phyloP scores from a whole-genome alignment of 441 rosid species.

The Isatis lusitanica region DNA sequence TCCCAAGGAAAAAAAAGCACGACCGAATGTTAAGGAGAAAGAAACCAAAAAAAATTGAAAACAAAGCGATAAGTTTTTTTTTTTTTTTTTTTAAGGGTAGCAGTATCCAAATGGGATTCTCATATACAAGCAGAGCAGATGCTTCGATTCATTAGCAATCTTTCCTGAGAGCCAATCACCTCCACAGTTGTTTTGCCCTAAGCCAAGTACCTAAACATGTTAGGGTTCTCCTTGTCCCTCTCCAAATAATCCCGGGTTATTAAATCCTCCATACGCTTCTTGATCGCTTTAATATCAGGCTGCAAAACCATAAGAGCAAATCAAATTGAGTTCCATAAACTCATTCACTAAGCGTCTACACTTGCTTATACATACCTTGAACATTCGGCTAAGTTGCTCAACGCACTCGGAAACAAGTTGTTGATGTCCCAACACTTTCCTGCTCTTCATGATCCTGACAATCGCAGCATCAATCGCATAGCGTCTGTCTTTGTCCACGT shows the following conservation, averaged over 20 bases:
- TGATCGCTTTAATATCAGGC: constrained; percentile 97
- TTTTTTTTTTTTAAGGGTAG: not conserved
- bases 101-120: constrained; percentile 22
- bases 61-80: constrained; percentile 13
- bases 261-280: constrained; percentile 92
- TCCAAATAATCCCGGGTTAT: constrained; percentile 85
- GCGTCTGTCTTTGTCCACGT: constrained; percentile 85
- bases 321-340: not conserved
- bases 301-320: constrained; percentile 37
- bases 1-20: constrained; percentile 19
- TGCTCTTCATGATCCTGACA: constrained; percentile 95
- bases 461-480: constrained; percentile 95
- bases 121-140: constrained; percentile 34
- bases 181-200: constrained; percentile 27
- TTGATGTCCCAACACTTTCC: constrained; percentile 84
- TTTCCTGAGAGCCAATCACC: constrained; percentile 1
- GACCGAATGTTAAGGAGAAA: not conserved
- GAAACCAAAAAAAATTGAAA: not conserved
- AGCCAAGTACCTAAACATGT: constrained; percentile 69
- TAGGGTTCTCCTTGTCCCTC: constrained; percentile 69
- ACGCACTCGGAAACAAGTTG: constrained; percentile 85
- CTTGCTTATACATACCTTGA: constrained; percentile 53
- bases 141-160: constrained; percentile 3
- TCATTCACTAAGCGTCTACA: not conserved
- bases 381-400: constrained; percentile 90